Percentiles rank a stretch among this genome's conserved stretches.
Conservation (phyloP, 2,329 filamentous ascomycete species). For the Claviceps maximensis region DNA sequence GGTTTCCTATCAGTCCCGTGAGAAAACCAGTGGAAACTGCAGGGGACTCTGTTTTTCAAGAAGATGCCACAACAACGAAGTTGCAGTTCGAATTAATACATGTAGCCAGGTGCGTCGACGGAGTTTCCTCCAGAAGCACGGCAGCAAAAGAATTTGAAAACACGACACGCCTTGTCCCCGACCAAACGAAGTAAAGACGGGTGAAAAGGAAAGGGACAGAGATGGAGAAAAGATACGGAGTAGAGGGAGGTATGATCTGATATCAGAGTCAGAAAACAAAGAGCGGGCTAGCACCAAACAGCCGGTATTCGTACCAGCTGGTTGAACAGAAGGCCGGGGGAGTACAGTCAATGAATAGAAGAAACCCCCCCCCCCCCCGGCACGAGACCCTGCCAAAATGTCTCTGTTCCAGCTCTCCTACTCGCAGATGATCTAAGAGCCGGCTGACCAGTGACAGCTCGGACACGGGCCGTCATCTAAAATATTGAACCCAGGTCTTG, state of each 20-base stretch:
- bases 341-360: slow-evolving; percentile 1
- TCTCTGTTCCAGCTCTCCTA: slow-evolving; percentile 12
- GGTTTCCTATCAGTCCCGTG: neutral
- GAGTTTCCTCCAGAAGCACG: neutral
- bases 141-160: neutral
- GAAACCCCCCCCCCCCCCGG: slow-evolving; percentile 5
- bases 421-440: slow-evolving; percentile 7
- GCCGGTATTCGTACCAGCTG: slow-evolving; percentile 7
- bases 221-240: neutral
- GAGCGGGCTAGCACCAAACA: slow-evolving; percentile 5
- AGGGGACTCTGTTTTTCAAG: neutral
- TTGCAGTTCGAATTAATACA: neutral
- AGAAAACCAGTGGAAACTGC: neutral
- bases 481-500: neutral
- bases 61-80: neutral
- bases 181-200: slow-evolving; percentile 1
- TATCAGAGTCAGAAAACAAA: slow-evolving; percentile 1
- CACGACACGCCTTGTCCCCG: neutral
- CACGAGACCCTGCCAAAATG: slow-evolving; percentile 7
- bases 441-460: slow-evolving; percentile 2
- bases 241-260: slow-evolving; percentile 4
- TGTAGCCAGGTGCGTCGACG: neutral
- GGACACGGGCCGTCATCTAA: slow-evolving; percentile 1
- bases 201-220: neutral
- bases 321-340: slow-evolving; percentile 5